These are phyloP conservation scores for Penicillium silybi DNA, from an alignment of 495 filamentous ascomycete species.

Conservation along the genomic window DNA sequence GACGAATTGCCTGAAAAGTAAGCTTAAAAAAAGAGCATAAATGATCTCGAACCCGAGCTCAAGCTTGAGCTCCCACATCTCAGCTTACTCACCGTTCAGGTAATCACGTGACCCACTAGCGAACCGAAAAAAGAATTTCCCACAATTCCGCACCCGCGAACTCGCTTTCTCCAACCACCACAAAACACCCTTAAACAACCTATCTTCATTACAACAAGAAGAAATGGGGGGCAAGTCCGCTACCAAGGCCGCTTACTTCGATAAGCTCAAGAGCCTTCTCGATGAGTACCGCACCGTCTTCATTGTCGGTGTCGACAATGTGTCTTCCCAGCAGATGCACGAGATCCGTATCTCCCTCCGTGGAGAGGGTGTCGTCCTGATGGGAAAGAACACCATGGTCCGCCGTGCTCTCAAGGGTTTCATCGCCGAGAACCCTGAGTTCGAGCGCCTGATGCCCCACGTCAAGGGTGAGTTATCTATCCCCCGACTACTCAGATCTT, in stretches of 20 bases:
- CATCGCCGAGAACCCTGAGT: slow-evolving; percentile 85
- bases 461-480: slow-evolving; percentile 74
- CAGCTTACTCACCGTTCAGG: neutral
- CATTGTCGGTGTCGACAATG: slow-evolving; percentile 96
- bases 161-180: slow-evolving; percentile 25
- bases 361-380: slow-evolving; percentile 87
- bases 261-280: slow-evolving; percentile 93
- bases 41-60: slow-evolving; percentile 9
- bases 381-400: slow-evolving; percentile 99
- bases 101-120: slow-evolving; percentile 38
- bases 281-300: slow-evolving; percentile 93
- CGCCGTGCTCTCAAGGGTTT: slow-evolving; percentile 98
- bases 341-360: slow-evolving; percentile 91
- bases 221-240: slow-evolving; percentile 98
- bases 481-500: too few relatives aligned
- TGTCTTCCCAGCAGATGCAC: slow-evolving; percentile 99
- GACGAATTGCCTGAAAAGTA: neutral
- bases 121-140: slow-evolving; percentile 36
- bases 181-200: slow-evolving; percentile 86
- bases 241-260: slow-evolving; percentile 97
- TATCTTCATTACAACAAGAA: slow-evolving; percentile 87
- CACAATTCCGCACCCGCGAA: slow-evolving; percentile 20
- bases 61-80: slow-evolving; percentile 7
- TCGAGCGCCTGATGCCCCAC: slow-evolving; percentile 92
- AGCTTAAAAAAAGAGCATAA: neutral